Conservation (phyloP, 495 filamentous ascomycete genomes). For the Xylaria cubensis region DNA sequence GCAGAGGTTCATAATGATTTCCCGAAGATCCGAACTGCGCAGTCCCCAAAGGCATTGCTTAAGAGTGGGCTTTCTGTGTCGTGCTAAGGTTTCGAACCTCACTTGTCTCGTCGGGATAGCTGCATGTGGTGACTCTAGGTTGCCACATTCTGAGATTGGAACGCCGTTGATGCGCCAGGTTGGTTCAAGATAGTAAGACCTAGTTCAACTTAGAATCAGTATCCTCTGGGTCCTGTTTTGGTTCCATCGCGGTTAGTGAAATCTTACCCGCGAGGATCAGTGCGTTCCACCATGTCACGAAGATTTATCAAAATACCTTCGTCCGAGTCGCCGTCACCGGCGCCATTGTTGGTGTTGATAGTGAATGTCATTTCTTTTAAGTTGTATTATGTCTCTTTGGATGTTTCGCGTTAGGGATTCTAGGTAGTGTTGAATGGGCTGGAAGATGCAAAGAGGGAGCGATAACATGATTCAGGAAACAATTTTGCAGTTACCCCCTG, state of each 20-base stretch:
- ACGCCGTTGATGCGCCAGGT: slow-evolving; percentile 24
- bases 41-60: slow-evolving; percentile 2
- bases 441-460: background rate
- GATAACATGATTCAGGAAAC: no score
- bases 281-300: slow-evolving; percentile 11
- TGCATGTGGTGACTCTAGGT: background rate
- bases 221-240: background rate
- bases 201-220: background rate
- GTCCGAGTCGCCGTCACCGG: background rate
- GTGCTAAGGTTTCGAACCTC: background rate
- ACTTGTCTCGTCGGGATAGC: background rate
- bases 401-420: background rate
- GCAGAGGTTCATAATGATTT: slow-evolving; percentile 27
- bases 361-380: slow-evolving; percentile 6
- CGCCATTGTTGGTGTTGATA: background rate
- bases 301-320: slow-evolving; percentile 19
- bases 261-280: slow-evolving; percentile 25
- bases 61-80: background rate
- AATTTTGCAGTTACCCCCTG: background rate
- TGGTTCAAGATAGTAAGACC: slow-evolving; percentile 24
- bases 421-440: slow-evolving; percentile 9
- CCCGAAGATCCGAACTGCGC: slow-evolving; percentile 24
- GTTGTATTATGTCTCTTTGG: background rate
- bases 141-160: slow-evolving; percentile 15
- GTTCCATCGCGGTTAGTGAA: no score